phyloP scores from a whole-genome alignment of 768 basidiomycete species.

The Coprinellus aureogranulatus region DNA sequence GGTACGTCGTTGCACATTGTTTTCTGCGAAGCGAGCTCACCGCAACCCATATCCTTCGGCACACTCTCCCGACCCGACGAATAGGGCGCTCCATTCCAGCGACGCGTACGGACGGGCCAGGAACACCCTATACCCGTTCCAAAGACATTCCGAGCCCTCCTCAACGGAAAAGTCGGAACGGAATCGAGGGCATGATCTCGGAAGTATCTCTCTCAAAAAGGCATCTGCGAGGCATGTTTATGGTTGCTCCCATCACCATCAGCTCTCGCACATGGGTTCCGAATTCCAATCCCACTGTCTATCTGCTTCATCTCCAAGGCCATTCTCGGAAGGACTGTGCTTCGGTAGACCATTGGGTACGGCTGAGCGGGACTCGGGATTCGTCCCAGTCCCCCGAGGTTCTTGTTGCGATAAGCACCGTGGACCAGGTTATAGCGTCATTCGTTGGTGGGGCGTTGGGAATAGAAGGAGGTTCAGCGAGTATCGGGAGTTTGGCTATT shows the following conservation, averaged over 20 bases:
- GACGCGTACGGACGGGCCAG: no score
- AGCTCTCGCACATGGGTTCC: background rate
- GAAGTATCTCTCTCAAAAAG: slow-evolving; percentile 1
- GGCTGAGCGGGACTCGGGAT: background rate
- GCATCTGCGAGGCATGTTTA: slow-evolving; percentile 1
- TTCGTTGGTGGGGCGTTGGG: background rate
- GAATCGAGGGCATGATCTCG: background rate
- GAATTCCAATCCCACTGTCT: background rate
- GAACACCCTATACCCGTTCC: no score
- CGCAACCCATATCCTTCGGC: no score
- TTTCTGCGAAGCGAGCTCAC: no score
- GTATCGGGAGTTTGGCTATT: no score
- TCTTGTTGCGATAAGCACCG: background rate
- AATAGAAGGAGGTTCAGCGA: no score
- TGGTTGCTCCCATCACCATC: background rate
- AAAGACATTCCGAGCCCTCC: background rate
- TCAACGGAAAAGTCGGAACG: background rate
- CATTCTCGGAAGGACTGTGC: no score
- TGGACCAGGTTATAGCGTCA: background rate
- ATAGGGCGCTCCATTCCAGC: no score
- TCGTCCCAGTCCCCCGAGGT: background rate
- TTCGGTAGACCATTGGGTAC: no score
- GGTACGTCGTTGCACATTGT: no score
- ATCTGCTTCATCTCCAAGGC: no score
- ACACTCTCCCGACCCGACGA: no score